These are phyloP conservation scores for Pseudozyma pruni DNA, from an alignment of 1,284 basidiomycete genomes.

Conservation along the genomic window DNA sequence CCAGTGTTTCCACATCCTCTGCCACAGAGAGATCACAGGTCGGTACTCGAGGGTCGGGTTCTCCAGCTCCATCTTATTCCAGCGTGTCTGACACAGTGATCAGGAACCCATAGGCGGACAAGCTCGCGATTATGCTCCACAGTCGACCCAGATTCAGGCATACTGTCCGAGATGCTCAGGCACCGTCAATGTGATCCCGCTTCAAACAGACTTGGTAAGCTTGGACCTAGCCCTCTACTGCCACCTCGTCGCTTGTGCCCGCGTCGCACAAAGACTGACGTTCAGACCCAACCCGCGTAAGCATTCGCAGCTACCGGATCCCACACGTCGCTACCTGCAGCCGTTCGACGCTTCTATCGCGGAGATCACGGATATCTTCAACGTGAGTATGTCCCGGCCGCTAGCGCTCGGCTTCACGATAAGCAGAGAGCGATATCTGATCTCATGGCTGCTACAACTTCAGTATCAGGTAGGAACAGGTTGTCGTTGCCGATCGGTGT, in stretches of 20 bases:
- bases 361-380: slow-evolving; percentile 5
- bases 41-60: not conserved
- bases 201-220: slow-evolving; percentile 14
- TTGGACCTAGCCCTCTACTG: not conserved
- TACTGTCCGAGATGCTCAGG: slow-evolving; percentile 12
- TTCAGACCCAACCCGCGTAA: not conserved
- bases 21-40: slow-evolving; percentile 33
- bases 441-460: no score
- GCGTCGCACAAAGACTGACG: not conserved
- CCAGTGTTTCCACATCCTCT: slow-evolving; percentile 39
- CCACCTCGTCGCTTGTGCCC: no score
- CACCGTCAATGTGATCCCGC: slow-evolving; percentile 8
- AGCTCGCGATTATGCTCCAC: not conserved
- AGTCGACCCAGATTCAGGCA: slow-evolving; percentile 9
- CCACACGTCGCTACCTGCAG: slow-evolving; percentile 9
- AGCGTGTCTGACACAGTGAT: no score
- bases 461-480: no score
- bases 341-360: slow-evolving; percentile 17
- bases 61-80: no score
- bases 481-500: no score
- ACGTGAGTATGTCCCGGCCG: slow-evolving; percentile 1
- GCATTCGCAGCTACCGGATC: slow-evolving; percentile 11
- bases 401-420: no score
- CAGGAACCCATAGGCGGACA: not conserved
- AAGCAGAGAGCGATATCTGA: no score